Percentiles rank a stretch among this genome's conserved stretches.
These are phyloP conservation scores for Amborella trichopoda DNA, from an alignment of 164 flowering plant genomes.

Conservation along the genomic window DNA sequence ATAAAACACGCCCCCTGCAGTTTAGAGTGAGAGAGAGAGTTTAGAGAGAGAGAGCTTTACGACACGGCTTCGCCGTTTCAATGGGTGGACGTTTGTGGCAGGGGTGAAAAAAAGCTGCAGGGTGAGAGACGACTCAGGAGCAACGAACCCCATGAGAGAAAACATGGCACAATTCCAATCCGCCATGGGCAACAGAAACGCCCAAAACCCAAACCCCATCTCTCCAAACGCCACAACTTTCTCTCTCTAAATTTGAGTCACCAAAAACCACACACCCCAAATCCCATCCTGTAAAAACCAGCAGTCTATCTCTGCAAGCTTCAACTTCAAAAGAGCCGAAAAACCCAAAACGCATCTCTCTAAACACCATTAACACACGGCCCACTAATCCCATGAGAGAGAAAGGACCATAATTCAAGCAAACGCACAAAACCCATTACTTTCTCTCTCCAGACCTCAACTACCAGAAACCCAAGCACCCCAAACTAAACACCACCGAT, in stretches of 20 bases:
- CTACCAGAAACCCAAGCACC: neutral
- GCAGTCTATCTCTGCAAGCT: neutral
- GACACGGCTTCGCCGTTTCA: neutral
- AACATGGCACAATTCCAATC: too few species aligned
- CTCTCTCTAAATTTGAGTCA: neutral
- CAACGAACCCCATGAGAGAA: too few species aligned
- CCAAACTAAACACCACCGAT: neutral
- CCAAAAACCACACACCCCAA: neutral
- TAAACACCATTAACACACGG: too few species aligned
- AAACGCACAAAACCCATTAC: neutral
- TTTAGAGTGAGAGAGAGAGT: too few species aligned
- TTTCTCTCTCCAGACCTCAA: neutral
- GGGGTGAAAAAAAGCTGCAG: neutral
- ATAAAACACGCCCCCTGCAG: too few species aligned
- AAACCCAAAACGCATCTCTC: too few species aligned
- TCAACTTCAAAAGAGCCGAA: too few species aligned
- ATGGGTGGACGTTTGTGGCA: neutral
- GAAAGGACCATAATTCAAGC: neutral
- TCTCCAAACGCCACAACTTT: neutral
- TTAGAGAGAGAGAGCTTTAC: too few species aligned
- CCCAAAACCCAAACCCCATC: neutral
- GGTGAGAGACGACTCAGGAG: neutral
- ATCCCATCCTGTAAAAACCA: conserved; percentile 2
- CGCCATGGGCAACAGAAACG: too few species aligned
- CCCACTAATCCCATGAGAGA: too few species aligned